Percentiles rank a stretch among this genome's conserved stretches.
These are phyloP conservation scores for Shiraia sp. DNA, from an alignment of 2,329 filamentous ascomycete species.

Conservation along the genomic window DNA sequence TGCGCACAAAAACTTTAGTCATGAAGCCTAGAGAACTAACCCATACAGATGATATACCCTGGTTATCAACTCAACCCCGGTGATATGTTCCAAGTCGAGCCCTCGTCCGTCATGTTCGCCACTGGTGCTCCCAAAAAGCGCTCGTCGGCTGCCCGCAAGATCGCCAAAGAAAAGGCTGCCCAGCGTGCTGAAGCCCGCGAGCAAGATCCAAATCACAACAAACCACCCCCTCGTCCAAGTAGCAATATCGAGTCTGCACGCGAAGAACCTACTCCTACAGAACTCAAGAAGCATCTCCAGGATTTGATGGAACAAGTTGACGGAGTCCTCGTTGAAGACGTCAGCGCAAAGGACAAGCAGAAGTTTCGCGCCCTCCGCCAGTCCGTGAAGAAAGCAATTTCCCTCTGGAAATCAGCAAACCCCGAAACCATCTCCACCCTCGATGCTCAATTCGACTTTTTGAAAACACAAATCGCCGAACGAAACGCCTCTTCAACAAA, in stretches of 20 bases:
- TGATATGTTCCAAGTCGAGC: constrained; percentile 96
- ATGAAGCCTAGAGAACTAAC: constrained; percentile 3
- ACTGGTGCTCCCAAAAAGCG: constrained; percentile 72
- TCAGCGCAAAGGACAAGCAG: constrained; percentile 74
- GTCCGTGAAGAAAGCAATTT: constrained; percentile 65
- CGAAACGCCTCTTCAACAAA: constrained; percentile 6
- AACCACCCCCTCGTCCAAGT: constrained; percentile 9
- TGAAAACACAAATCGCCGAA: constrained; percentile 31
- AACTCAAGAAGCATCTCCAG: constrained; percentile 41
- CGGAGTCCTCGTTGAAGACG: constrained; percentile 58
- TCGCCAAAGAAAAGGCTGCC: constrained; percentile 36
- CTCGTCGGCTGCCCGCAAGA: constrained; percentile 31
- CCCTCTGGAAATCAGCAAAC: constrained; percentile 52
- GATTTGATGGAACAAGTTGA: constrained; percentile 58
- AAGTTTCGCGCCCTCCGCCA: constrained; percentile 73
- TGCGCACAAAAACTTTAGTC: constrained; percentile 43
- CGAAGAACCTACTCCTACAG: constrained; percentile 32
- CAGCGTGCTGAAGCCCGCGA: constrained; percentile 32
- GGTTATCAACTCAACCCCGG: constrained; percentile 95
- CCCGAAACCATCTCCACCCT: constrained; percentile 52
- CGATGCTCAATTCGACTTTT: constrained; percentile 53
- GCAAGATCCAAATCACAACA: constrained; percentile 15
- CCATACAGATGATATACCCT: constrained; percentile 78
- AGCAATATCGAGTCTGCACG: constrained; percentile 10
- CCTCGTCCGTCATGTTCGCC: constrained; percentile 83